Percentiles rank a stretch among this genome's conserved stretches.
phyloP scores from a whole-genome alignment of 805 yeast genomes.

The Hanseniaspora lachancei region DNA sequence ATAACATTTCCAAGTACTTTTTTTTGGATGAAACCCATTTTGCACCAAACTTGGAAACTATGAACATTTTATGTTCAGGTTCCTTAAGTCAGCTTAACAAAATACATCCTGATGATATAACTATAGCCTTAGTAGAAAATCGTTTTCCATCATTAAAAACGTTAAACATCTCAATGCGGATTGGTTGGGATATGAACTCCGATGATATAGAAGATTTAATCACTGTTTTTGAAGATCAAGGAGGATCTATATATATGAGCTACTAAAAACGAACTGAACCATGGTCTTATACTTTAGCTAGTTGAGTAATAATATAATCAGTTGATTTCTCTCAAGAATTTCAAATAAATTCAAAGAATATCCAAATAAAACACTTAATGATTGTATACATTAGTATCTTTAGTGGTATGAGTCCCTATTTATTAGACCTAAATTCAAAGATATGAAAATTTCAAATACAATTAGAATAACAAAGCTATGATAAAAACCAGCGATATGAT shows the following conservation, averaged over 20 bases:
- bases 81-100: slow-evolving; percentile 71
- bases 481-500: too few relatives aligned
- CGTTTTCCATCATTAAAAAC: slow-evolving; percentile 55
- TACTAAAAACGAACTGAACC: slow-evolving; percentile 17
- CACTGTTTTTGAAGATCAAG: slow-evolving; percentile 56
- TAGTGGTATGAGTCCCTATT: too few relatives aligned
- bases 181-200: slow-evolving; percentile 73
- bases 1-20: slow-evolving; percentile 46
- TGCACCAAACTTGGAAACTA: slow-evolving; percentile 40
- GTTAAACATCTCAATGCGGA: slow-evolving; percentile 54
- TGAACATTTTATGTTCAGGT: slow-evolving; percentile 75
- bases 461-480: too few relatives aligned
- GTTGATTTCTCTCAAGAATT: too few relatives aligned
- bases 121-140: slow-evolving; percentile 68
- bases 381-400: too few relatives aligned
- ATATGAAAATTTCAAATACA: too few relatives aligned
- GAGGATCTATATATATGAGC: slow-evolving; percentile 60
- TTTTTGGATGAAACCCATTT: slow-evolving; percentile 37
- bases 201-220: slow-evolving; percentile 52
- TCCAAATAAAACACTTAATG: too few relatives aligned
- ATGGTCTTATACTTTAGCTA: too few relatives aligned
- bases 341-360: too few relatives aligned
- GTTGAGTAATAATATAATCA: too few relatives aligned
- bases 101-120: slow-evolving; percentile 77
- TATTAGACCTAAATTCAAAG: too few relatives aligned